Base-by-base conservation (phyloP, 1,284 basidiomycete species). In the Apiotrichum domesticum region DNA sequence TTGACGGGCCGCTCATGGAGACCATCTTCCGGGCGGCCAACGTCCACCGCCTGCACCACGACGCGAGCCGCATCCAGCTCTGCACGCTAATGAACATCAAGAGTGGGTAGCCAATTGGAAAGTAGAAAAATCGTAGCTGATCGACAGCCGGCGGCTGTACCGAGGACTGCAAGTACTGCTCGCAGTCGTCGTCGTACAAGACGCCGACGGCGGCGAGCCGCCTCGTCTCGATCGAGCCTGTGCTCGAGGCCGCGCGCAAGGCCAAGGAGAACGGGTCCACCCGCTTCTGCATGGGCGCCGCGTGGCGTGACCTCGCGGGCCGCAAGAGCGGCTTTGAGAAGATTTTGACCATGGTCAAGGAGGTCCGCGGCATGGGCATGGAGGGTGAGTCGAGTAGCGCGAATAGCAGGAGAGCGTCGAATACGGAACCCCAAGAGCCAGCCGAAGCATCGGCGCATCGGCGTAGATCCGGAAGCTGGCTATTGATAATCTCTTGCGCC, bases 11-110 rank as follows among this genome's bases (percentile, higher is more conserved):
- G 4, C 75, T 97, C 54, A 83, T 97, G 66, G 88, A 92, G 54
- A 85, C 93, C 57, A 85, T 95, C 59, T 95, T 87, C 75, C 83
- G 84, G 52, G 86, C 92, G 46, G 80, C 80, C 4, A 72, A 71
- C 3, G 84, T 95, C 29, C 95, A 98, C 77, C 81, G 94, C 63
- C 80, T 86, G 70, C 81, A 90, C 73, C 91, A 97, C 66, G 88
- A 95, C 75, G 85, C 91, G 39, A 83, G 79, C 66, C 89, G 95
- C 77, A 85, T 98, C 39, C 95, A 98, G 79, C 83, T 98, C 32
- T 98, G 94, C 73, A 98, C 95, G 2, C 82, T 98, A 35, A 94
- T 98, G 89, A 98, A 98, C 75, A 98, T 98, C 78, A 98, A 98
- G 79, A 94, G 90, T 92, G 73, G 64, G 87, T 21, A 21, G 21